phyloP scores from a whole-genome alignment of 371 early-diverging fungal genomes.

The Actinomortierella ambigua region DNA sequence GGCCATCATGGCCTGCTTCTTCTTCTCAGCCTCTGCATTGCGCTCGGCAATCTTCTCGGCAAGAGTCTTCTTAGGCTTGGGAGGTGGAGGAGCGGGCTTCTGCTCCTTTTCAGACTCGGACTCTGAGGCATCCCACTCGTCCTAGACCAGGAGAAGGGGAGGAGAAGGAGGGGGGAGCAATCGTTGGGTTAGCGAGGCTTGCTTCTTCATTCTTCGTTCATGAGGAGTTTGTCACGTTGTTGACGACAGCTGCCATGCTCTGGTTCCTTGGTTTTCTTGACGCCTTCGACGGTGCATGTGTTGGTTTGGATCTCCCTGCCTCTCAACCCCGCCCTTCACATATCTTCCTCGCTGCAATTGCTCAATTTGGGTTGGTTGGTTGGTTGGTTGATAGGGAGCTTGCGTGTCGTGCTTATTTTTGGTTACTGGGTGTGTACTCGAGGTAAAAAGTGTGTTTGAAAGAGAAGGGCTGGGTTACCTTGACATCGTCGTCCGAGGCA shows the following conservation, averaged over 20 bases:
- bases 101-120: constrained; percentile 70
- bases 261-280: background rate
- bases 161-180: background rate
- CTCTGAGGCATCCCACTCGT: constrained; percentile 58
- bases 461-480: constrained; percentile 38
- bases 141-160: constrained; percentile 6
- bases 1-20: constrained; percentile 59
- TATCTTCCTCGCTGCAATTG: background rate
- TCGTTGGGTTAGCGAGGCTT: background rate
- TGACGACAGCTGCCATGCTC: background rate
- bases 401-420: constrained; percentile 31
- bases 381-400: constrained; percentile 84
- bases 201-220: background rate
- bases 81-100: constrained; percentile 51
- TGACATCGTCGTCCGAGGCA: constrained; percentile 71
- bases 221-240: background rate
- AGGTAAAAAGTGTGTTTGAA: background rate
- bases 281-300: background rate
- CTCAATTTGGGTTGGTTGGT: no score
- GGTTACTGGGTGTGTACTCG: background rate
- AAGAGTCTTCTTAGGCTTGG: constrained; percentile 69
- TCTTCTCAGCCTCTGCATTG: constrained; percentile 73
- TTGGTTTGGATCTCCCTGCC: background rate
- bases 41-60: constrained; percentile 80
- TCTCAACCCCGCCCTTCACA: background rate